Evolutionary conservation across 1,139 yeast genomes (phyloP), one percentile per base, ranked within the genome.

Genomic region (Yamadazyma diospyri): DNA sequence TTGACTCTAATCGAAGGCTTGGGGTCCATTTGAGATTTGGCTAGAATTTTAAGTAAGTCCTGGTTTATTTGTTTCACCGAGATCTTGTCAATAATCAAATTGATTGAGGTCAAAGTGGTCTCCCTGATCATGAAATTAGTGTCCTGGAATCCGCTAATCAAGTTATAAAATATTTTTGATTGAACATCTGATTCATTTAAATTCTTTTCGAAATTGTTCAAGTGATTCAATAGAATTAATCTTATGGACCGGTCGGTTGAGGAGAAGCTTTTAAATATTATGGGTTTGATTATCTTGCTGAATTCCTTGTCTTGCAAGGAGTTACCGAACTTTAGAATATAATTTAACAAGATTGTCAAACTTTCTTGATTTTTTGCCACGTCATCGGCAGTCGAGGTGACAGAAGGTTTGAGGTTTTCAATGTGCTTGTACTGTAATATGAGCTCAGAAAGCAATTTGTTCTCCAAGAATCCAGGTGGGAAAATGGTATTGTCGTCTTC

Each of bases 1-100:
- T 87, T 85, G 5, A 92, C 87, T 45, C 98, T 64, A 13, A 92
- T 85, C 16, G 86, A 85, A 1, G 94, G 81, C 37, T 81, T 81
- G 2, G 80, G 76, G 51, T 92, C 98, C 55, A 76, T 81, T 55
- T 89, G 97, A 1, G 95, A 77, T 51, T 84, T 86, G 1, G 97
- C 97, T 38, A 92, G 62, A 31, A 78, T 72, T 45, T 94, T 73
- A 33, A 92, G 64, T 24, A 92, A 61, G 37, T 92, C 97, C 47
- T 88, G 89, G 51, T 92, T 92, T 31, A 89, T 68, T 52, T 86
- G 95, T 35, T 95, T 75, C 24, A 81, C 87, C 0, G 86, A 70
- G 4, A 92, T 69, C 46, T 79, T 79, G 18, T 80, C 79, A 3
- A 81, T 76, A 21, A 92, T 61, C 5, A 65, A 59, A 3, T 81